phyloP scores from a whole-genome alignment of 2,329 filamentous ascomycete species.

The Monilinia fructicola region DNA sequence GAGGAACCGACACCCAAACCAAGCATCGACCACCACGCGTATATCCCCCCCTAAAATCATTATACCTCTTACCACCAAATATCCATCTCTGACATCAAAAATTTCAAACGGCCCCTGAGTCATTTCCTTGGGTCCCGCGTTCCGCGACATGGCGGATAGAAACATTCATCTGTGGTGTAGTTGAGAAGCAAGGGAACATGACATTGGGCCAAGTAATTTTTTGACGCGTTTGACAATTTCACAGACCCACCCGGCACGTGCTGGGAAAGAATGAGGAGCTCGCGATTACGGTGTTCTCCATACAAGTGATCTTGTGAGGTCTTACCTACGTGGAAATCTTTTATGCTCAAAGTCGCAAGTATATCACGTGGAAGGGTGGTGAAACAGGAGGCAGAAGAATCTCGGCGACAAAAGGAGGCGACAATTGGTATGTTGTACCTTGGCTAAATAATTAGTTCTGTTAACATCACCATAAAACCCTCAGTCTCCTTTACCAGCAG shows the following conservation, averaged over 20 bases:
- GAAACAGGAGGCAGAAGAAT: too few species aligned
- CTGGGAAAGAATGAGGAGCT: neutral
- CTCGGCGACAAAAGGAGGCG: too few species aligned
- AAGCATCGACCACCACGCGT: neutral
- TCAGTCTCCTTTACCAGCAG: too few species aligned
- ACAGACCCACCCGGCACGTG: neutral
- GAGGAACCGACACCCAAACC: neutral
- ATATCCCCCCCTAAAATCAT: neutral
- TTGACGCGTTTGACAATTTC: neutral
- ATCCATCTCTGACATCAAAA: conserved; percentile 1
- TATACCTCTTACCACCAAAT: neutral
- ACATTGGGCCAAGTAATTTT: neutral
- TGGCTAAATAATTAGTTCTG: too few species aligned
- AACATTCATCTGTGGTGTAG: neutral
- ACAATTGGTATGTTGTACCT: too few species aligned
- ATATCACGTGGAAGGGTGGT: too few species aligned
- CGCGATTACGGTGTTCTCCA: too few species aligned
- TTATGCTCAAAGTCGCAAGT: too few species aligned
- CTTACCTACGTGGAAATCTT: too few species aligned
- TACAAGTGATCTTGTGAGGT: too few species aligned
- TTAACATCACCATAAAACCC: too few species aligned
- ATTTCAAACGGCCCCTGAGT: neutral
- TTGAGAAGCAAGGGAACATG: conserved; percentile 14
- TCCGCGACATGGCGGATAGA: neutral
- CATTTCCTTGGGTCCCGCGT: neutral